Base-by-base conservation (phyloP, 495 filamentous ascomycete genomes). In the Hypomontagnella monticulosa region DNA sequence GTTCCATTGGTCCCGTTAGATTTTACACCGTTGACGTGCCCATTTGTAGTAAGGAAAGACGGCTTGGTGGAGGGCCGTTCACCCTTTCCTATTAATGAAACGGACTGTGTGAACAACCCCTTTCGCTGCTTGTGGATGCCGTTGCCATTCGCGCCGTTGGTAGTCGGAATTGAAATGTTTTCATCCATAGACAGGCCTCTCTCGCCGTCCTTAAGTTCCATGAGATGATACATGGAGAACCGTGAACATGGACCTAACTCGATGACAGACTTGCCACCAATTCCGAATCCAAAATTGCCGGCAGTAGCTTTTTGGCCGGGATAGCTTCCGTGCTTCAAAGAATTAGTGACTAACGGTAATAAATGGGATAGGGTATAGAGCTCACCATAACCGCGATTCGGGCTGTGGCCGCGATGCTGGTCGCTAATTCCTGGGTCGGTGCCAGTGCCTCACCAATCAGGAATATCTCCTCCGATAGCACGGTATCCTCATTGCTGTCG, bases 161-260 rank as follows among this genome's bases (percentile, higher is more conserved):
- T 30, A 38, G 9, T 19, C 16, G 61, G n/a, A 10, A 34, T 14
- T n/a, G 11, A 12, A n/a, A 14, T 11, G 2, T 33, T 15, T n/a
- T 43, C 34, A 19, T 34, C 49, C n/a, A 52, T 50, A 52, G 50
- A 63, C 34, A 66, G 49, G 23, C 46, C 50, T 57, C 70, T 67
- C 57, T 74, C 75, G 36, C 71, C 72, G 10, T 71, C 70, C 11
- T 75, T 46, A 3, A 81, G 57, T 8, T 75, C 69, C 71, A 83
- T 76, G 15, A 83, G 66, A 56, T 85, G 81, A 57, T 82, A 85
- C 19, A 85, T 61, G 46, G 66, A 77, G 58, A 85, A 85, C 57
- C 75, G 63, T 10, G 73, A 67, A 9, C 73, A 75, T 1, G 72
- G 75, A 0, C 80, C 80, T 6, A 75, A 27, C 15, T 73, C 60